Base-by-base conservation (phyloP, 106 monocot species). In the Allium sativum region DNA sequence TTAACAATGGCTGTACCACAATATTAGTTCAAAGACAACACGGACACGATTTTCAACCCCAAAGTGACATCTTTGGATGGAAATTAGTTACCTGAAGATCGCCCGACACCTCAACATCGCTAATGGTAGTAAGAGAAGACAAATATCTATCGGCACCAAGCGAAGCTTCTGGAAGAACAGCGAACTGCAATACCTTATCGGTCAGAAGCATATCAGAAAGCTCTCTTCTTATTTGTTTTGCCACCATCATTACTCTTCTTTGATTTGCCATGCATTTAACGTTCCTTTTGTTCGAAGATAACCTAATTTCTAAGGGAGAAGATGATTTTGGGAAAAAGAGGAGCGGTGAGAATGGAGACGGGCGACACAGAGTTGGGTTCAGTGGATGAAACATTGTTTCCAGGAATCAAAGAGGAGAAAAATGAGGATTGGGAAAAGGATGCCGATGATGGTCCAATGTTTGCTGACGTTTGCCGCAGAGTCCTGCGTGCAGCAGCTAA, bases 61-160 rank as follows among this genome's bases (percentile, higher is more conserved):
- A 42, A 59, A 58, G 6, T 11, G 21, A 12, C 56, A 56, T 21
- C 56, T 20, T 56, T 19, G 12, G 18, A 0, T 15, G 20, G n/a
- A 16, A 15, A 61, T 17, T 17, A 44, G 9, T 18, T n/a, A 96
- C 95, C 90, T 96, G 95, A 45, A 96, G 90, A 73, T 96, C 95
- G 47, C 77, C 87, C 59, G 95, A 84, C 66, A 96, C 82, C 71
- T 84, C 90, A 58, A 96, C 95, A 68, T 90, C 90, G 71, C 72
- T 77, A 69, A 96, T 87, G 66, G 90, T 96, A 55, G 95, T 84
- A 69, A 96, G 79, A 18, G 95, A 96, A 52, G 95, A 96, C 44
- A 96, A 79, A 68, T 96, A 96, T 0, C 81, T 79, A 58, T 96
- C 95, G 31, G 95, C 95, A 54, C 95, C 95, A 21, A 96, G 87